phyloP scores from a whole-genome alignment of 1,139 yeast species.

The Meyerozyma sp. region DNA sequence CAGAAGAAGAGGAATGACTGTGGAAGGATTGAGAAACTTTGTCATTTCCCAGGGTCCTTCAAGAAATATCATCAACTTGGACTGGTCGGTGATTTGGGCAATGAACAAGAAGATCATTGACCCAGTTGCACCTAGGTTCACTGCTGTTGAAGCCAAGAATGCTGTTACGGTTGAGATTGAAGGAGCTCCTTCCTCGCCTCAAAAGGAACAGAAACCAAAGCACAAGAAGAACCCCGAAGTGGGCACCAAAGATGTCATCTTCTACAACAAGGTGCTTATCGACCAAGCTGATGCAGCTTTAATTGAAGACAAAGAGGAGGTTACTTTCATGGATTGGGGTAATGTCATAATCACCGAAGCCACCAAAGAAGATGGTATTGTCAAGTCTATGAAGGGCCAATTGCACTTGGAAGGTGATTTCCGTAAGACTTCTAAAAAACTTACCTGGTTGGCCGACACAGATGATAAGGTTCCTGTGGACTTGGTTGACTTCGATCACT shows the following conservation, averaged over 20 bases:
- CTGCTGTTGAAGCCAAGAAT: constrained; percentile 61
- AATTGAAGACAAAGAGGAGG: constrained; percentile 72
- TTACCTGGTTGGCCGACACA: constrained; percentile 93
- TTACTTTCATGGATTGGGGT: constrained; percentile 99
- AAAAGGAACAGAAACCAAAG: constrained; percentile 73
- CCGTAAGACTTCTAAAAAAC: constrained; percentile 91
- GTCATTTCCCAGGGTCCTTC: constrained; percentile 96
- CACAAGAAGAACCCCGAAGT: constrained; percentile 95
- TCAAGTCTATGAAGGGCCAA: constrained; percentile 66
- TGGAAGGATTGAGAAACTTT: constrained; percentile 91
- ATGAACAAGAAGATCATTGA: constrained; percentile 93
- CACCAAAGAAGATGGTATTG: constrained; percentile 50
- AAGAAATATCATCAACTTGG: constrained; percentile 89
- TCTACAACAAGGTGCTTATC: constrained; percentile 57
- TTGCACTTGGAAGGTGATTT: constrained; percentile 94
- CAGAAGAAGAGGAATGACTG: constrained; percentile 98
- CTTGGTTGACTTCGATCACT: constrained; percentile 88
- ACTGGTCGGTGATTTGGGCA: constrained; percentile 97
- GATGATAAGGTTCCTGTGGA: constrained; percentile 66
- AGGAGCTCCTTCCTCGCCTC: constrained; percentile 64
- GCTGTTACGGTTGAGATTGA: constrained; percentile 62
- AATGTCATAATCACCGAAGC: constrained; percentile 78
- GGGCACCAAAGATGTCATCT: constrained; percentile 78
- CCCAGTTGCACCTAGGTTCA: constrained; percentile 92
- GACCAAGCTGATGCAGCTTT: constrained; percentile 88